phyloP scores from a whole-genome alignment of 208 protist genomes.

The Trypanosoma lewisi region DNA sequence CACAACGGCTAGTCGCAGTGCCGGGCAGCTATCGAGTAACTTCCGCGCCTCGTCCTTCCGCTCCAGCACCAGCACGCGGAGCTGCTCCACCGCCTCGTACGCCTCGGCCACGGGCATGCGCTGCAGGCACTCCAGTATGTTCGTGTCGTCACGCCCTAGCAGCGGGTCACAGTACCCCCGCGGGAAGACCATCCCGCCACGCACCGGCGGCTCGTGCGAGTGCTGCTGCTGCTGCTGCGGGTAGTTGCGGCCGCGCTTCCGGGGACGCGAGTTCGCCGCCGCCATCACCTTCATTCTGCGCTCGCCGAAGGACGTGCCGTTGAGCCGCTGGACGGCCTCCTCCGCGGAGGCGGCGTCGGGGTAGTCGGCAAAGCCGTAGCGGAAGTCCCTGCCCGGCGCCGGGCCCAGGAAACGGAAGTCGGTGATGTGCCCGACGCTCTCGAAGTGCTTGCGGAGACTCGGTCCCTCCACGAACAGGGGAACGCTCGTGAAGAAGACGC shows the following conservation, averaged over 20 bases:
- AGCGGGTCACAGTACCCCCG: constrained; percentile 58
- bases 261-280: constrained; percentile 18
- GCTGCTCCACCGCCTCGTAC: constrained; percentile 89
- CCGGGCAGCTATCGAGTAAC: constrained; percentile 67
- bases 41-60: constrained; percentile 54
- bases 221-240: constrained; percentile 29
- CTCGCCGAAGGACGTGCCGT: constrained; percentile 70
- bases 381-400: constrained; percentile 64
- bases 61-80: constrained; percentile 79
- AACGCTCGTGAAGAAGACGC: constrained; percentile 86
- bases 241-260: constrained; percentile 32
- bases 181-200: constrained; percentile 51
- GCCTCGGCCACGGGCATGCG: constrained; percentile 56
- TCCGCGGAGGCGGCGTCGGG: constrained; percentile 69
- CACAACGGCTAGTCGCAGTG: constrained; percentile 64
- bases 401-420: constrained; percentile 67
- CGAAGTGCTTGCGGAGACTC: constrained; percentile 78
- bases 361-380: constrained; percentile 79
- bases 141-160: constrained; percentile 53
- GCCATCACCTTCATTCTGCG: constrained; percentile 66
- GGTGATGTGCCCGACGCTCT: constrained; percentile 78
- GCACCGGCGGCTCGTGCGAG: constrained; percentile 15
- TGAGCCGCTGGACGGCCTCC: constrained; percentile 73
- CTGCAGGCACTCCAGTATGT: constrained; percentile 52
- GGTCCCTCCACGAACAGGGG: constrained; percentile 56